Evolutionary conservation across 441 rosid species (phyloP).

Genomic region (Bruguiera hainesii): DNA sequence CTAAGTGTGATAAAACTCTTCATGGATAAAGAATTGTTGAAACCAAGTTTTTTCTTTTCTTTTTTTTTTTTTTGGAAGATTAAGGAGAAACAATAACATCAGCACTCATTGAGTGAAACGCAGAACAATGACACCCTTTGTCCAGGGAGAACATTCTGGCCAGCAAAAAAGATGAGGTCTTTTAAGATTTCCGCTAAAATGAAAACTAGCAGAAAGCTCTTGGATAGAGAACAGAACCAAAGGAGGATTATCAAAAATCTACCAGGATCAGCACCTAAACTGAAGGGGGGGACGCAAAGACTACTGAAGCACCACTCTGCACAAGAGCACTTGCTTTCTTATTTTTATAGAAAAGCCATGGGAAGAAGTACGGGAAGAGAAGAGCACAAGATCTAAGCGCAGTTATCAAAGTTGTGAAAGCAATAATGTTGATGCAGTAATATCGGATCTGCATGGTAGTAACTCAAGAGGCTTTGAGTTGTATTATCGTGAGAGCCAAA

Average conservation of each 20-base stretch:
- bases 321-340: constrained; percentile 16
- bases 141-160: background rate
- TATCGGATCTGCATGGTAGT: constrained; percentile 20
- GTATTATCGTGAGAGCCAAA: constrained; percentile 39
- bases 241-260: constrained; percentile 4
- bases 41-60: background rate
- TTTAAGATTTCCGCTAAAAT: background rate
- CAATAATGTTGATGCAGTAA: constrained; percentile 13
- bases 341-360: constrained; percentile 30
- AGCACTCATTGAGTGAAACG: background rate
- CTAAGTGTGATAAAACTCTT: constrained; percentile 18
- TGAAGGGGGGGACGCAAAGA: background rate
- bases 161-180: constrained; percentile 5
- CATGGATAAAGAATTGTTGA: constrained; percentile 8
- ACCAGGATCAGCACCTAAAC: constrained; percentile 5
- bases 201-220: background rate
- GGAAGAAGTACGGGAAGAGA: constrained; percentile 16
- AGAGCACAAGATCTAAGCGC: constrained; percentile 31
- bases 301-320: background rate
- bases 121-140: constrained; percentile 4
- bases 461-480: constrained; percentile 22
- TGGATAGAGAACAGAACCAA: background rate
- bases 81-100: constrained; percentile 1
- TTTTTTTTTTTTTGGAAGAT: background rate
- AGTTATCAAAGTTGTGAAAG: constrained; percentile 36